phyloP scores from a whole-genome alignment of 768 basidiomycete species.

The Symmetrospora coprosmae region DNA sequence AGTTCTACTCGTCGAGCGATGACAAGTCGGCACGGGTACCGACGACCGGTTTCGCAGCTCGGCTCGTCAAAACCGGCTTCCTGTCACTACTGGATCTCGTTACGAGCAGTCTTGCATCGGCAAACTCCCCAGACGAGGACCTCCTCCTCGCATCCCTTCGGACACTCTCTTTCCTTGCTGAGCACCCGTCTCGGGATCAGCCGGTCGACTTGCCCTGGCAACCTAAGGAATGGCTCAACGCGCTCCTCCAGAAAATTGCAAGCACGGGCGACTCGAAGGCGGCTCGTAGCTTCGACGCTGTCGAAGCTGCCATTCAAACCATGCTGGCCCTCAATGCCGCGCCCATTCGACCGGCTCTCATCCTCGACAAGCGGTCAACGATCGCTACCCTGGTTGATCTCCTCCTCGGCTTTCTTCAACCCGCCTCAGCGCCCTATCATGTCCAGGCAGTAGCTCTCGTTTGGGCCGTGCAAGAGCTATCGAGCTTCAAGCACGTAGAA shows the following conservation, averaged over 20 bases:
- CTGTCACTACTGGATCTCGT: not conserved
- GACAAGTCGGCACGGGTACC: conserved; percentile 29
- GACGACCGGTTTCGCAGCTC: conserved; percentile 13
- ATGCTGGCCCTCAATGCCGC: conserved; percentile 46
- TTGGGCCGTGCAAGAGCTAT: conserved; percentile 57
- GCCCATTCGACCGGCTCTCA: conserved; percentile 45
- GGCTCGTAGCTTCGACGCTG: conserved; percentile 55
- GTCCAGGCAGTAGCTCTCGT: conserved; percentile 64
- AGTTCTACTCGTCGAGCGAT: conserved; percentile 25
- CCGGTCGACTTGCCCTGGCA: conserved; percentile 46
- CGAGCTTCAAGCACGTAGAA: conserved; percentile 53
- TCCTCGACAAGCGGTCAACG: conserved; percentile 46
- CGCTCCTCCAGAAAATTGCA: conserved; percentile 45
- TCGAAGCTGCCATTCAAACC: conserved; percentile 52
- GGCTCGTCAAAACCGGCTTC: conserved; percentile 24
- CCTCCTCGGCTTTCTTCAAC: conserved; percentile 58
- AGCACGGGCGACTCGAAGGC: conserved; percentile 33
- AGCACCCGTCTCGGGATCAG: conserved; percentile 31
- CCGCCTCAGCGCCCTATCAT: conserved; percentile 52
- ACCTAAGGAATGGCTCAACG: conserved; percentile 50
- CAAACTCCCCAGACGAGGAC: not conserved
- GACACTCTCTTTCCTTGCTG: not conserved
- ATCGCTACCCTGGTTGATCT: conserved; percentile 50
- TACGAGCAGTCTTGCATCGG: not conserved
- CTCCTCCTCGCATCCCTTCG: conserved; percentile 2